Percentiles rank a stretch among this genome's conserved stretches.
phyloP scores from a whole-genome alignment of 2,329 filamentous ascomycete species.

The Pestalotiopsis sp. region DNA sequence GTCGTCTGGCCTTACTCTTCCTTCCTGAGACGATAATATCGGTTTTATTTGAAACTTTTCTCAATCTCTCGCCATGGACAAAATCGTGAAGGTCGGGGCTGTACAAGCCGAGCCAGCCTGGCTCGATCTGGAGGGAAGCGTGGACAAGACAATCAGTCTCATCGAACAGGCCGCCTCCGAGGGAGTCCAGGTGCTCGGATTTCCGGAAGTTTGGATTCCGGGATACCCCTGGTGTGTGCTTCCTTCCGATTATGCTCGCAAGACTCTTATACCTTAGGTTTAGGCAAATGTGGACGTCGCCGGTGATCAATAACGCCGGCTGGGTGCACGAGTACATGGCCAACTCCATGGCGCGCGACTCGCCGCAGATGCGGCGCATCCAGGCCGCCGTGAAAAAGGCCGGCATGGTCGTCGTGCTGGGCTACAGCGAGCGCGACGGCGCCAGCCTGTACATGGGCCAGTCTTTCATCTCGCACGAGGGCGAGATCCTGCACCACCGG shows the following conservation, averaged over 20 bases:
- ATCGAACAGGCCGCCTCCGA: constrained; percentile 57
- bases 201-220: constrained; percentile 57
- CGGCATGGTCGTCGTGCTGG: constrained; percentile 47
- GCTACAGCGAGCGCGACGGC: constrained; percentile 50
- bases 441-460: constrained; percentile 39
- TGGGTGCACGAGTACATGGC: constrained; percentile 36
- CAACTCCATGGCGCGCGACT: constrained; percentile 36
- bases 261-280: constrained; percentile 16
- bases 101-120: constrained; percentile 62
- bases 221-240: constrained; percentile 43
- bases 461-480: constrained; percentile 51
- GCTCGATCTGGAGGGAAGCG: constrained; percentile 56
- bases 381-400: constrained; percentile 41
- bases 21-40: too few species aligned
- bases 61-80: not conserved
- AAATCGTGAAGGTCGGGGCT: constrained; percentile 41
- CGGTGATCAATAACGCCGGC: constrained; percentile 42
- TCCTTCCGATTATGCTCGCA: not conserved
- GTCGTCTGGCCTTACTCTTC: too few species aligned
- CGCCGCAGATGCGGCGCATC: constrained; percentile 45
- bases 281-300: constrained; percentile 39
- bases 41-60: too few species aligned
- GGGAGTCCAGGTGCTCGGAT: constrained; percentile 53
- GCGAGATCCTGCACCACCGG: constrained; percentile 45
- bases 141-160: constrained; percentile 58